phyloP scores from a whole-genome alignment of 78 protist species.

The Dictyostelium capitatum region DNA sequence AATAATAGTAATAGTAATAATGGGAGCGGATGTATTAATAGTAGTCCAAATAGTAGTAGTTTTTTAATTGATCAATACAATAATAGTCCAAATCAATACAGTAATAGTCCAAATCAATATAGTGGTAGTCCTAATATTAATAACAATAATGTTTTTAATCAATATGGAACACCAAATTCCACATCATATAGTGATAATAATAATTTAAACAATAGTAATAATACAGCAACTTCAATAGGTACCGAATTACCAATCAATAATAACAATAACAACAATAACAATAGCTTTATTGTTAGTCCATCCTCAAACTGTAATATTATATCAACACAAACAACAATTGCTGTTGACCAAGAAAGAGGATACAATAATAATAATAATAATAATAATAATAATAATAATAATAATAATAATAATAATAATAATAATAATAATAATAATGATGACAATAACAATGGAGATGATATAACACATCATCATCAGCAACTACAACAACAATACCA shows the following conservation, averaged over 20 bases:
- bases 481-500: background rate
- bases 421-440: background rate
- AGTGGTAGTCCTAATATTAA: background rate
- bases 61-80: background rate
- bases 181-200: background rate
- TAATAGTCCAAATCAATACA: slow-evolving; percentile 9
- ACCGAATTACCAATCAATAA: slow-evolving; percentile 2
- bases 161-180: background rate
- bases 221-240: background rate
- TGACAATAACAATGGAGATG: background rate
- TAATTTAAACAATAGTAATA: background rate
- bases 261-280: background rate
- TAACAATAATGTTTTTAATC: no score
- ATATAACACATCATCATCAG: slow-evolving; percentile 17
- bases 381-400: background rate
- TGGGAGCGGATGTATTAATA: background rate
- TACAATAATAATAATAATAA: background rate
- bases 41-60: background rate
- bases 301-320: slow-evolving; percentile 16
- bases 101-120: background rate
- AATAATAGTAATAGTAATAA: background rate
- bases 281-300: background rate
- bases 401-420: background rate
- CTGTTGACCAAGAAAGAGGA: background rate
- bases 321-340: background rate